Percentiles rank a stretch among this genome's conserved stretches.
Evolutionary conservation across 2,329 filamentous ascomycete genomes (phyloP).

Genomic region (Colletotrichum magnum): DNA sequence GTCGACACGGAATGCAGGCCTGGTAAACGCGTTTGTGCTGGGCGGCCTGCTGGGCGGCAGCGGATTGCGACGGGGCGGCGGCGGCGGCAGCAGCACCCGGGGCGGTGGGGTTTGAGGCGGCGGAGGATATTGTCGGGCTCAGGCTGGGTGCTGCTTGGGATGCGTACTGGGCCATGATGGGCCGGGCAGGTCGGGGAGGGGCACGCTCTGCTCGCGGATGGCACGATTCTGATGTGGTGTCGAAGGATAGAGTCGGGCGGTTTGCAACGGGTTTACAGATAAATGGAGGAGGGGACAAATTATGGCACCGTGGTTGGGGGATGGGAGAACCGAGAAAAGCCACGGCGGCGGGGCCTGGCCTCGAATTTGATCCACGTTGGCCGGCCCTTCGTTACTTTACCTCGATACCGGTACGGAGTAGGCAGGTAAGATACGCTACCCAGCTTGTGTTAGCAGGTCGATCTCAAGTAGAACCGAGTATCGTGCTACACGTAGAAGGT

Average conservation of each 20-base stretch:
- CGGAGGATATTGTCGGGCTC: conserved; percentile 38
- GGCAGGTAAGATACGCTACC: no score
- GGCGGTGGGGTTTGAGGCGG: conserved; percentile 34
- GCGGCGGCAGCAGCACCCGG: conserved; percentile 25
- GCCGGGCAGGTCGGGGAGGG: conserved; percentile 30
- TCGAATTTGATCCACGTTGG: conserved; percentile 24
- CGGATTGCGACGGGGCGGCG: conserved; percentile 13
- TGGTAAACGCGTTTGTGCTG: conserved; percentile 76
- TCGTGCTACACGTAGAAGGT: no score
- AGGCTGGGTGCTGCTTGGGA: conserved; percentile 37
- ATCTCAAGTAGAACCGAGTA: no score
- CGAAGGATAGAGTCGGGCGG: conserved; percentile 46
- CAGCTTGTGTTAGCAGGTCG: no score
- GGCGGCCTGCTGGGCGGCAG: conserved; percentile 37
- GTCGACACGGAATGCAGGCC: conserved; percentile 73
- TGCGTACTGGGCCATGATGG: conserved; percentile 47
- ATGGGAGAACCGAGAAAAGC: conserved; percentile 34
- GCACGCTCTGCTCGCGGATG: conserved; percentile 32
- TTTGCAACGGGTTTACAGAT: conserved; percentile 48
- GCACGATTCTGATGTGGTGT: conserved; percentile 38
- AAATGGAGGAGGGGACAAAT: conserved; percentile 41
- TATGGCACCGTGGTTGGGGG: conserved; percentile 25
- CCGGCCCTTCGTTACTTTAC: neutral
- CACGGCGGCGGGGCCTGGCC: conserved; percentile 38
- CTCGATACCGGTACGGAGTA: no score